Conservation (phyloP, 192 early-diverging fungal genomes). For the Rhizophagus prolifer region DNA sequence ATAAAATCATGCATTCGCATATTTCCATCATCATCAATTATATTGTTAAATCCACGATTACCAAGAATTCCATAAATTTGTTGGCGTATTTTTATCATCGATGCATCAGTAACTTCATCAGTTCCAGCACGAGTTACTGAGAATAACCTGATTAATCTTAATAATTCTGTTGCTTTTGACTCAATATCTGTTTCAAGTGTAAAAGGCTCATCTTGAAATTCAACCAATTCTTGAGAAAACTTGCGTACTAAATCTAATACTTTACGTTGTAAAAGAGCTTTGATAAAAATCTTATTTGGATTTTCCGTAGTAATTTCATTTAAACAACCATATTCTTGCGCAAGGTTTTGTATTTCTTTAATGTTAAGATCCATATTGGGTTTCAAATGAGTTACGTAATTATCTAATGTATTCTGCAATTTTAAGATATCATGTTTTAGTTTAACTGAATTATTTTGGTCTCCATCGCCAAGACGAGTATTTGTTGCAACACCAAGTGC, state of each 20-base stretch:
- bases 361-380: neutral
- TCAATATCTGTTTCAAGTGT: neutral
- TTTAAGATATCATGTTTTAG: neutral
- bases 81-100: neutral
- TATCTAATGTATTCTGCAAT: neutral
- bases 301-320: neutral
- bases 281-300: neutral
- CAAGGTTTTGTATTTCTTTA: neutral
- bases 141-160: neutral
- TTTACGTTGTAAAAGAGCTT: neutral
- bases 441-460: neutral
- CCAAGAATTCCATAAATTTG: slow-evolving; percentile 8
- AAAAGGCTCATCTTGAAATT: neutral
- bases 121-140: neutral
- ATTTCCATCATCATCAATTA: too few species aligned
- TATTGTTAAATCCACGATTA: neutral
- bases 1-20: too few species aligned
- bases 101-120: neutral
- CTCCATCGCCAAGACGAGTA: neutral
- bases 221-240: neutral
- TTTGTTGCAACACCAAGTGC: slow-evolving; percentile 2
- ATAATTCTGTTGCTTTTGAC: neutral
- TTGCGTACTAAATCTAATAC: neutral
- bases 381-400: neutral
- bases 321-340: neutral